phyloP scores from a whole-genome alignment of 768 basidiomycete species.

The Collybiopsis confluens region DNA sequence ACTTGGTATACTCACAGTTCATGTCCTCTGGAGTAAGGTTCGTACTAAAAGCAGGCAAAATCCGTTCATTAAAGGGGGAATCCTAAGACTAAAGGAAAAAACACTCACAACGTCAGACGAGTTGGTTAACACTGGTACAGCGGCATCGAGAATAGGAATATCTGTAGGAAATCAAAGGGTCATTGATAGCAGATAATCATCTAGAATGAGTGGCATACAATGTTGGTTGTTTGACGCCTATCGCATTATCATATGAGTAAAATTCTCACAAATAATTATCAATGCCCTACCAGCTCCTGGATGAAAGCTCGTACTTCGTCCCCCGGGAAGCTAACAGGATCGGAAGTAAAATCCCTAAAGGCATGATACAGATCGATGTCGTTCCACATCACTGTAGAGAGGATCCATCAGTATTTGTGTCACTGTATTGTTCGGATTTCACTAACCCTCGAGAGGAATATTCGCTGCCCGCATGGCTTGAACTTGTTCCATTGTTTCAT shows the following conservation, averaged over 20 bases:
- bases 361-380: conserved; percentile 74
- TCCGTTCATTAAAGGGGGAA: not conserved
- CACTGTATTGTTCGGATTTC: not conserved
- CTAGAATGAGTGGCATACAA: conserved; percentile 25
- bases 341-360: conserved; percentile 63
- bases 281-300: conserved; percentile 39
- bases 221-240: conserved; percentile 45
- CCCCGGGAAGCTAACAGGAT: conserved; percentile 58
- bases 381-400: conserved; percentile 65
- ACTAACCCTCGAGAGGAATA: conserved; percentile 70
- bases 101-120: conserved; percentile 54
- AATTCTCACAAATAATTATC: too few relatives aligned
- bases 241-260: not conserved
- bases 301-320: conserved; percentile 53
- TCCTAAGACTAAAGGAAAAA: not conserved
- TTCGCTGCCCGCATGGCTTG: conserved; percentile 58
- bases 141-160: conserved; percentile 70
- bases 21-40: conserved; percentile 59
- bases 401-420: not conserved
- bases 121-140: conserved; percentile 53
- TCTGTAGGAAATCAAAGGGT: conserved; percentile 27
- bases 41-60: conserved; percentile 43
- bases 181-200: too few relatives aligned
- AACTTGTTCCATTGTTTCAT: conserved; percentile 53
- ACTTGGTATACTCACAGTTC: conserved; percentile 39